A percentile compares a stretch with the other conserved stretches of the same genome.
These are phyloP conservation scores for Hyaloscypha hepaticicola DNA, from an alignment of 495 filamentous ascomycete genomes.

Conservation along the genomic window DNA sequence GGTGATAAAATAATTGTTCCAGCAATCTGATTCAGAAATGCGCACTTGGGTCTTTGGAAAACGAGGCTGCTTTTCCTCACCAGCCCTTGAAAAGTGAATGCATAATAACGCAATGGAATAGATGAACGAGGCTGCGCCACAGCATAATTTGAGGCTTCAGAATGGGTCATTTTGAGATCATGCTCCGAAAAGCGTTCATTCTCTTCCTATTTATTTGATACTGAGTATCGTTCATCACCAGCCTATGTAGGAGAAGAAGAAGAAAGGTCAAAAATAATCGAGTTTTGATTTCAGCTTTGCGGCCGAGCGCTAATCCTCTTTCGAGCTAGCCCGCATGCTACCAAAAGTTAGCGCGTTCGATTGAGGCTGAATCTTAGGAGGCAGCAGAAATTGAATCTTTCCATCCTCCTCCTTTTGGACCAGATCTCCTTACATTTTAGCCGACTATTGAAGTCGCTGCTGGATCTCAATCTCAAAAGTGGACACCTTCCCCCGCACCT, in stretches of 20 bases:
- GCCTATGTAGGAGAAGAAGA: conserved; percentile 31
- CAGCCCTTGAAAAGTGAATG: too few relatives aligned
- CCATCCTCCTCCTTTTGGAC: conserved; percentile 1
- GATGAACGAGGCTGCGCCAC: background rate
- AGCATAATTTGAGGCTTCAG: conserved; percentile 45
- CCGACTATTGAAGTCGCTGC: background rate
- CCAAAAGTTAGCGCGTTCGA: background rate
- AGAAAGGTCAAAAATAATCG: background rate
- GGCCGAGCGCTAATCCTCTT: background rate
- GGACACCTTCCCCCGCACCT: background rate
- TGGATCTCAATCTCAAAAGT: background rate
- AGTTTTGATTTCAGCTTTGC: background rate
- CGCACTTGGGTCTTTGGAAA: too few relatives aligned
- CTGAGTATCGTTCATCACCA: conserved; percentile 53
- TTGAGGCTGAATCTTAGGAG: conserved; percentile 6
- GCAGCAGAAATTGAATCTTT: background rate
- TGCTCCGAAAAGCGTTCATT: conserved; percentile 49
- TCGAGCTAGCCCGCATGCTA: background rate
- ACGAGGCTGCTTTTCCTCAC: too few relatives aligned
- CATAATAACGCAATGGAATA: too few relatives aligned
- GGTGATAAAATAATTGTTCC: too few relatives aligned
- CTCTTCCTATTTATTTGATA: conserved; percentile 60
- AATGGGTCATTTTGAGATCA: conserved; percentile 55
- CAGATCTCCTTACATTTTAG: conserved; percentile 6
- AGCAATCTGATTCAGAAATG: too few relatives aligned